Evolutionary conservation across 495 filamentous ascomycete species (phyloP).

Genomic region (Poronia punctata): DNA sequence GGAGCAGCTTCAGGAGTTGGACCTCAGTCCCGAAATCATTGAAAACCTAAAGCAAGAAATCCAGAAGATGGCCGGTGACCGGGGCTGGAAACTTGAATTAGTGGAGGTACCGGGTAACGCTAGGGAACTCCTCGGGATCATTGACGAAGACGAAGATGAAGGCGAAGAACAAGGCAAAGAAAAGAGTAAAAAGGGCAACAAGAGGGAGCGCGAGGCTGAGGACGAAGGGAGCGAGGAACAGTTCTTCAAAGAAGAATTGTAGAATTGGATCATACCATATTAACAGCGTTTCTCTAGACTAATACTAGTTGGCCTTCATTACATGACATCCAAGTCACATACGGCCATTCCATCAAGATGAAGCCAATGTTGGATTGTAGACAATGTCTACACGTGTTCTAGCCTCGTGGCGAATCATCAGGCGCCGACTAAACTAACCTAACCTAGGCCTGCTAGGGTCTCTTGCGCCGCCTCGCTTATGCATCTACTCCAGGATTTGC

Average conservation of each 20-base stretch:
- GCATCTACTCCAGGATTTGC: too few species aligned
- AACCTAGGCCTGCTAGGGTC: too few species aligned
- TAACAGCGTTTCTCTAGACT: slow-evolving; percentile 16
- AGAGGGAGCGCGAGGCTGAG: slow-evolving; percentile 11
- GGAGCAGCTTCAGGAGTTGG: slow-evolving; percentile 59
- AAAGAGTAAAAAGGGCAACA: slow-evolving; percentile 4
- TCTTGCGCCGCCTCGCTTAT: too few species aligned
- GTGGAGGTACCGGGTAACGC: slow-evolving; percentile 34
- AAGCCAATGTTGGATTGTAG: too few species aligned
- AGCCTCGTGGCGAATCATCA: too few species aligned
- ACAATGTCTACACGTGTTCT: too few species aligned
- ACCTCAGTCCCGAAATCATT: slow-evolving; percentile 60
- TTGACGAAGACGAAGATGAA: slow-evolving; percentile 38
- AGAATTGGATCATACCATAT: slow-evolving; percentile 10
- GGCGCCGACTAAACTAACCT: too few species aligned
- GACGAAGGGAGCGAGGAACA: slow-evolving; percentile 36
- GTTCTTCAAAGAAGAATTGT: slow-evolving; percentile 44
- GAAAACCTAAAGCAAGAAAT: slow-evolving; percentile 57
- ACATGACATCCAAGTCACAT: too few species aligned
- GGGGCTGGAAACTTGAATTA: slow-evolving; percentile 50
- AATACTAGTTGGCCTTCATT: slow-evolving; percentile 9
- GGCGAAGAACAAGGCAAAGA: slow-evolving; percentile 34
- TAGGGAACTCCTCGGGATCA: slow-evolving; percentile 37
- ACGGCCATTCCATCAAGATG: too few species aligned
- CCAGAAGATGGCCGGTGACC: slow-evolving; percentile 42